A percentile compares a stretch with the other conserved stretches of the same genome.
Evolutionary conservation across 495 filamentous ascomycete genomes (phyloP).

Genomic region (Lophiotrema nucula): DNA sequence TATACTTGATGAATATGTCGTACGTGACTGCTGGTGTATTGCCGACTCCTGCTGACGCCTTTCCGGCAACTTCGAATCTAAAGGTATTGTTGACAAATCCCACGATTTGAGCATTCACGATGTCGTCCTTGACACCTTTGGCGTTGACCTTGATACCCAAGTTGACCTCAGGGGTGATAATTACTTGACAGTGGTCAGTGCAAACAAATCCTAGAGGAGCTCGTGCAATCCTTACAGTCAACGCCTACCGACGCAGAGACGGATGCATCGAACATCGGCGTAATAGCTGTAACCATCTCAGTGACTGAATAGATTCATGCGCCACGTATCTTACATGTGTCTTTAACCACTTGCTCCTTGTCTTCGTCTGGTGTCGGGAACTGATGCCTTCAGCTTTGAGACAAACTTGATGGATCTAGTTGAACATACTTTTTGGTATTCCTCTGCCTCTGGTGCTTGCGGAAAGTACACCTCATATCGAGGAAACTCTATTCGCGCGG

Average conservation of each 20-base stretch:
- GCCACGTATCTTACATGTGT: no score
- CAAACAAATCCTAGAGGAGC: no score
- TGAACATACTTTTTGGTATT: no score
- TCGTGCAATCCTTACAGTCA: no score
- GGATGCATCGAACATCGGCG: not conserved
- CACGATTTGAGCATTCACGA: not conserved
- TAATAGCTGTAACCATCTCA: not conserved
- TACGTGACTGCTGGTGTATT: not conserved
- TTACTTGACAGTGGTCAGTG: no score
- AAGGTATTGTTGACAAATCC: not conserved
- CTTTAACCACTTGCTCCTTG: not conserved
- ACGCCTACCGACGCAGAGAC: not conserved
- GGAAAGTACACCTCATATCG: constrained; percentile 1
- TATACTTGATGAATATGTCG: not conserved
- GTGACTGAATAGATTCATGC: no score
- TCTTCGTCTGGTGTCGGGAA: not conserved
- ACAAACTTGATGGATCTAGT: no score
- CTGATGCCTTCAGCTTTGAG: no score
- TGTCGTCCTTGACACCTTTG: not conserved
- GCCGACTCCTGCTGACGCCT: not conserved
- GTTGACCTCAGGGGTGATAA: not conserved
- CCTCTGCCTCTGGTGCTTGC: not conserved
- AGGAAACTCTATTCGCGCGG: not conserved
- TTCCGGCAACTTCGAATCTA: not conserved
- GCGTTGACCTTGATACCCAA: not conserved